These are phyloP conservation scores for Oenanthe javanica DNA, from an alignment of 140 eudicot genomes.

Conservation along the genomic window DNA sequence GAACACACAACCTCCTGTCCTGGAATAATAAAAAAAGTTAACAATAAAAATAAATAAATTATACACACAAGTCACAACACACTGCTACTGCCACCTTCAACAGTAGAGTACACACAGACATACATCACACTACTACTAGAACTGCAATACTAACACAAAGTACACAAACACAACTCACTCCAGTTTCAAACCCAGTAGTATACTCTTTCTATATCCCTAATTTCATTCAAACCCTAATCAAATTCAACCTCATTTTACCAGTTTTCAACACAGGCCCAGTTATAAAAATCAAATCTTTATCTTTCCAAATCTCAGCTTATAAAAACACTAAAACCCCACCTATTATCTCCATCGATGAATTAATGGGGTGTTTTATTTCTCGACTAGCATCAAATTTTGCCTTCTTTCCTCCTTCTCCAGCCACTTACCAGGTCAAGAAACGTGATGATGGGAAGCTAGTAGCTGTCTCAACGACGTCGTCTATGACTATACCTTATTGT, in stretches of 20 bases:
- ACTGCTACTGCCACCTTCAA: constrained; percentile 1
- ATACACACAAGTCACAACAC: background rate
- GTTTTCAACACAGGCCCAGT: background rate
- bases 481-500: constrained; percentile 30
- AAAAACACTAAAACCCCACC: background rate
- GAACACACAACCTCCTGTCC: too few species aligned
- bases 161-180: background rate
- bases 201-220: background rate
- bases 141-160: background rate
- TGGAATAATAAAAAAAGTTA: too few species aligned
- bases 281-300: background rate
- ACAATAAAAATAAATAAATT: too few species aligned
- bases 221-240: background rate
- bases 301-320: background rate
- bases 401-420: constrained; percentile 57
- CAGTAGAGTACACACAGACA: background rate
- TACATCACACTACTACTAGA: background rate
- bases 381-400: constrained; percentile 50
- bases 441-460: constrained; percentile 27
- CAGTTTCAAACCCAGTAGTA: background rate
- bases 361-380: constrained; percentile 51
- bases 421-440: constrained; percentile 46
- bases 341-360: background rate
- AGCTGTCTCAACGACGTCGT: constrained; percentile 39
- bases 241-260: background rate